Percentiles rank a stretch among this genome's conserved stretches.
Conservation (phyloP, 805 yeast genomes). For the Candida cerambycidarum region DNA sequence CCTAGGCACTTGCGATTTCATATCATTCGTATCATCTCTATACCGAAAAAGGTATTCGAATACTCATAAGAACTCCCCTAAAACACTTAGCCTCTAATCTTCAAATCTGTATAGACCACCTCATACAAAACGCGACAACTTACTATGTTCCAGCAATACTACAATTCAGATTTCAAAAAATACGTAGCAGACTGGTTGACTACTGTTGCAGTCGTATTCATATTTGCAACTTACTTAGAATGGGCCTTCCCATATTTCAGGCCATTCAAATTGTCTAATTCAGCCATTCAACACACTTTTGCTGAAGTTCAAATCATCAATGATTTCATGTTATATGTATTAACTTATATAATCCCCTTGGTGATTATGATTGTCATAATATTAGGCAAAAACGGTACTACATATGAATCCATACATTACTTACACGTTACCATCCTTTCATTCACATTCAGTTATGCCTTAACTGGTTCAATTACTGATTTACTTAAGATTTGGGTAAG, state of each 20-base stretch:
- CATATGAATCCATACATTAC: slow-evolving; percentile 9
- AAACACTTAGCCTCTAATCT: too few species aligned
- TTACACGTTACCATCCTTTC: slow-evolving; percentile 32
- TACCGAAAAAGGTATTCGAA: too few species aligned
- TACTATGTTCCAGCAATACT: slow-evolving; percentile 13
- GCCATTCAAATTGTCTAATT: slow-evolving; percentile 28
- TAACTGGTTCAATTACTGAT: slow-evolving; percentile 36
- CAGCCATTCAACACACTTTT: slow-evolving; percentile 30
- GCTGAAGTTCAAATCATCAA: slow-evolving; percentile 29
- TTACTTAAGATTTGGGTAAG: slow-evolving; percentile 40
- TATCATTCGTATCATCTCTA: too few species aligned
- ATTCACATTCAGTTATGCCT: slow-evolving; percentile 25
- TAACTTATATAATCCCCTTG: slow-evolving; percentile 27
- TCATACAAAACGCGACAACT: slow-evolving; percentile 1
- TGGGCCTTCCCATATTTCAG: slow-evolving; percentile 27
- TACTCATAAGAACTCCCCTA: too few species aligned
- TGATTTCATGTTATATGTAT: slow-evolving; percentile 30
- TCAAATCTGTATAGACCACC: too few species aligned
- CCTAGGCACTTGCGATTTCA: too few species aligned
- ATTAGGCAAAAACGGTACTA: slow-evolving; percentile 5
- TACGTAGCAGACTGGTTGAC: slow-evolving; percentile 28
- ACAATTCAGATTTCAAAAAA: slow-evolving; percentile 12
- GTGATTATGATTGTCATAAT: slow-evolving; percentile 18
- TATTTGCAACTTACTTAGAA: slow-evolving; percentile 23
- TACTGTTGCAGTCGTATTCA: slow-evolving; percentile 17